These are phyloP conservation scores for Mycena kentingensis DNA, from an alignment of 768 basidiomycete species.

Conservation along the genomic window DNA sequence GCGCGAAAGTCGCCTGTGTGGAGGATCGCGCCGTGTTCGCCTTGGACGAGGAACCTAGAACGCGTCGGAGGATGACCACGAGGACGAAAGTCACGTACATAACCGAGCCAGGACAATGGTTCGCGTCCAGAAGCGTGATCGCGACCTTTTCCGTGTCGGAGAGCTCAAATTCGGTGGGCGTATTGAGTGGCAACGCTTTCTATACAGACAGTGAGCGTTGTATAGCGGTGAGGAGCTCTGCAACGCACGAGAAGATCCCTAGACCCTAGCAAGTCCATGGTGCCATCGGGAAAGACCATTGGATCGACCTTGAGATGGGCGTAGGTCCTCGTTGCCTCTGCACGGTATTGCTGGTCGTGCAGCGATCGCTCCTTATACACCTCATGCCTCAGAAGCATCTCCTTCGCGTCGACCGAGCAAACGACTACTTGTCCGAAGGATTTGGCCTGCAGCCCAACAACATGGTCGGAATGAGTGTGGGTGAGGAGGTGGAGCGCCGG, in stretches of 20 bases:
- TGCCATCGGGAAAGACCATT: conserved; percentile 46
- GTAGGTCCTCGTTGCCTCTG: conserved; percentile 60
- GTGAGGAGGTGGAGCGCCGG: conserved; percentile 75
- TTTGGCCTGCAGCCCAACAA: conserved; percentile 71
- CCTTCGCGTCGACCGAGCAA: conserved; percentile 83
- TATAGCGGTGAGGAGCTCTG: not conserved
- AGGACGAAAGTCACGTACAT: conserved; percentile 56
- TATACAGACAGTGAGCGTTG: conserved; percentile 28
- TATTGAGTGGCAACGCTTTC: conserved; percentile 62
- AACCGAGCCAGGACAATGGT: conserved; percentile 92
- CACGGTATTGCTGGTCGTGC: conserved; percentile 50
- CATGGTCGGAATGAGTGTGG: conserved; percentile 90
- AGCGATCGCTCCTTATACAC: conserved; percentile 64
- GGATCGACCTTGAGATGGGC: conserved; percentile 67
- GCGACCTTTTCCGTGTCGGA: conserved; percentile 59
- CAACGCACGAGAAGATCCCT: conserved; percentile 70
- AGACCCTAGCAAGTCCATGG: conserved; percentile 49
- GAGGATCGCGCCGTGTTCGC: conserved; percentile 66
- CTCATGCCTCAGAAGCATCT: conserved; percentile 82
- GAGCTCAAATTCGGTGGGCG: conserved; percentile 63
- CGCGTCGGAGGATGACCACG: not conserved
- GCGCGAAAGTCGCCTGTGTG: conserved; percentile 95
- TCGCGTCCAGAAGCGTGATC: conserved; percentile 85
- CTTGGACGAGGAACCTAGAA: conserved; percentile 82
- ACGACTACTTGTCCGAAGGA: conserved; percentile 73